Evolutionary conservation across 208 protist genomes (phyloP).

Genomic region (Trypanosoma scelopori): DNA sequence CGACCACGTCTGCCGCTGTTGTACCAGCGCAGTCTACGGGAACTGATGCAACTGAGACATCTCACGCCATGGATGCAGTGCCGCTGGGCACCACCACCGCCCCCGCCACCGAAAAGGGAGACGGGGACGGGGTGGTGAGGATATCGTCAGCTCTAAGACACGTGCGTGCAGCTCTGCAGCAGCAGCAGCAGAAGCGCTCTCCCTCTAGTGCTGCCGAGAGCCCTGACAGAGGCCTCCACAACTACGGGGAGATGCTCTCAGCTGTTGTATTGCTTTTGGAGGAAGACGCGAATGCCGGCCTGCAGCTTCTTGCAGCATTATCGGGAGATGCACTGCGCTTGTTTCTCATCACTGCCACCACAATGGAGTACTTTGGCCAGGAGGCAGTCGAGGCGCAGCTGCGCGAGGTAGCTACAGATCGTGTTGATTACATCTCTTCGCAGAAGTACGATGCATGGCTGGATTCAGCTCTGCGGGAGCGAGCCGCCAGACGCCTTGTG

Average conservation of each 20-base stretch:
- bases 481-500: constrained; percentile 23
- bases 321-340: constrained; percentile 72
- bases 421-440: constrained; percentile 71
- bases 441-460: constrained; percentile 78
- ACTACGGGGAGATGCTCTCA: constrained; percentile 38
- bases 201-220: constrained; percentile 3
- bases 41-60: too few species aligned
- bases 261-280: constrained; percentile 53
- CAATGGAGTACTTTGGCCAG: constrained; percentile 80
- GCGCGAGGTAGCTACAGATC: constrained; percentile 67
- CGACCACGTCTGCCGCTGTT: too few species aligned
- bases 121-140: background rate
- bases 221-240: background rate
- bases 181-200: constrained; percentile 9
- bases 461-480: constrained; percentile 30
- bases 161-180: constrained; percentile 22
- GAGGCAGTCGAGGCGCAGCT: constrained; percentile 74
- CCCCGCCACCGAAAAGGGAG: too few species aligned
- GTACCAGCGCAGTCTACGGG: too few species aligned
- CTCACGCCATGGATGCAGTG: background rate
- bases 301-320: constrained; percentile 47
- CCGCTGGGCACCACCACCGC: background rate
- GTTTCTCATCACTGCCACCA: constrained; percentile 78
- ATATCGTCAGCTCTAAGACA: constrained; percentile 8
- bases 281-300: constrained; percentile 42